phyloP scores from a whole-genome alignment of 257 asterid species.

The Ilex asprella region DNA sequence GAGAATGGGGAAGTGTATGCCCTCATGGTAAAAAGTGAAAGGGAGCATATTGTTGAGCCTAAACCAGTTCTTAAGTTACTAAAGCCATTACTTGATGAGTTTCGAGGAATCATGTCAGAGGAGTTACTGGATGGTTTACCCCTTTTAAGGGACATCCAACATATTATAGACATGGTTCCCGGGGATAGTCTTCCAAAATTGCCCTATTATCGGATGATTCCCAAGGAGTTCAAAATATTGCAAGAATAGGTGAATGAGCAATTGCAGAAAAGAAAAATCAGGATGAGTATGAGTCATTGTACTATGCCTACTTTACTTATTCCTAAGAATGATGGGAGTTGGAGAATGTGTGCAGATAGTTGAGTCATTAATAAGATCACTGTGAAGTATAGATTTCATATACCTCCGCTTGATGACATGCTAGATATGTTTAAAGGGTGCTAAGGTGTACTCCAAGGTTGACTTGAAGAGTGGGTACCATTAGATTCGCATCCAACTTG shows the following conservation, averaged over 20 bases:
- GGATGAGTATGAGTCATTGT: neutral
- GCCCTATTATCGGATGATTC: neutral
- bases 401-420: too few relatives aligned
- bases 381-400: too few relatives aligned
- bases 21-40: neutral
- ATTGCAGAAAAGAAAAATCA: neutral
- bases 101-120: neutral
- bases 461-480: too few relatives aligned
- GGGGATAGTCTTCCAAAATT: neutral
- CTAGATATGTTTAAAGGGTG: too few relatives aligned
- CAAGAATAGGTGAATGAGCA: neutral
- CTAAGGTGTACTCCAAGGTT: too few relatives aligned
- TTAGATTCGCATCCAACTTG: too few relatives aligned
- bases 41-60: neutral
- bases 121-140: neutral
- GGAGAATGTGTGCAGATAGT: too few relatives aligned
- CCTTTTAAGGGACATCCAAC: neutral
- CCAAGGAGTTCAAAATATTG: neutral
- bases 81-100: neutral
- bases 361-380: too few relatives aligned
- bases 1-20: too few relatives aligned
- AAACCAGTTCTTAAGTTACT: neutral
- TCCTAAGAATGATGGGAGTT: neutral
- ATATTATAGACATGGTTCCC: neutral
- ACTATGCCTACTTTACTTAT: neutral